Evolutionary conservation across 2,329 filamentous ascomycete species (phyloP).

Genomic region (Aspergillus oerlinghausenensis): DNA sequence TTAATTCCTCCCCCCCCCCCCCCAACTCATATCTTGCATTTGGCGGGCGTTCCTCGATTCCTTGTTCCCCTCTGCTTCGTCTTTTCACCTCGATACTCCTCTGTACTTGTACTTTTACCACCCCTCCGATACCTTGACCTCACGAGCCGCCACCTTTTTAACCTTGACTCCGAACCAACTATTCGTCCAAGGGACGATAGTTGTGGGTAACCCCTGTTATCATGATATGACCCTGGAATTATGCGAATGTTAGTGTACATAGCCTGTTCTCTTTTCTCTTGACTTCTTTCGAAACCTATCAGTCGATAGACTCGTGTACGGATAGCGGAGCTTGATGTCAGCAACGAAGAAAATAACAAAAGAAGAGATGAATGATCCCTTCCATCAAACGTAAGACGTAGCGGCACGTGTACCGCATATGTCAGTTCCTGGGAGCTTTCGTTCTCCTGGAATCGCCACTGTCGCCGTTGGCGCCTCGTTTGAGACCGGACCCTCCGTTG

Average conservation of each 20-base stretch:
- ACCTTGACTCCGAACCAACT: constrained; percentile 4
- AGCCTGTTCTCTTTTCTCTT: constrained; percentile 23
- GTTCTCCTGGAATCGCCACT: constrained; percentile 22
- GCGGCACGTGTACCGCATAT: background rate
- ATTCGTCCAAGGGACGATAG: constrained; percentile 12
- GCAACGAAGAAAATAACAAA: constrained; percentile 29
- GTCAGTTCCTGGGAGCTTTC: constrained; percentile 24
- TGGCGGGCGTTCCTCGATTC: constrained; percentile 28
- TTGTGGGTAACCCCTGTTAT: constrained; percentile 16
- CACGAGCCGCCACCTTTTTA: constrained; percentile 1
- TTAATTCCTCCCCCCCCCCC: constrained; percentile 12
- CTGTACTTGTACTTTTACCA: constrained; percentile 29
- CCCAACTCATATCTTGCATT: constrained; percentile 26
- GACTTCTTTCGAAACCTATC: constrained; percentile 13
- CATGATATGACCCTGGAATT: constrained; percentile 20
- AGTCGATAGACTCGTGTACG: constrained; percentile 30
- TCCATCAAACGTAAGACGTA: constrained; percentile 7
- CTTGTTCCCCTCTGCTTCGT: constrained; percentile 12
- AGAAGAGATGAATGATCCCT: constrained; percentile 18
- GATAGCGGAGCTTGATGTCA: constrained; percentile 36
- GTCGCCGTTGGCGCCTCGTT: constrained; percentile 26
- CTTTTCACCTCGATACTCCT: constrained; percentile 6
- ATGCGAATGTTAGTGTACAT: constrained; percentile 37
- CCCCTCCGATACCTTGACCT: constrained; percentile 10
- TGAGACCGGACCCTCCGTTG: constrained; percentile 19